Evolutionary conservation across 1,139 yeast species (phyloP), one percentile per base, ranked within the genome.

Genomic region (Kodamaea ohmeri): DNA sequence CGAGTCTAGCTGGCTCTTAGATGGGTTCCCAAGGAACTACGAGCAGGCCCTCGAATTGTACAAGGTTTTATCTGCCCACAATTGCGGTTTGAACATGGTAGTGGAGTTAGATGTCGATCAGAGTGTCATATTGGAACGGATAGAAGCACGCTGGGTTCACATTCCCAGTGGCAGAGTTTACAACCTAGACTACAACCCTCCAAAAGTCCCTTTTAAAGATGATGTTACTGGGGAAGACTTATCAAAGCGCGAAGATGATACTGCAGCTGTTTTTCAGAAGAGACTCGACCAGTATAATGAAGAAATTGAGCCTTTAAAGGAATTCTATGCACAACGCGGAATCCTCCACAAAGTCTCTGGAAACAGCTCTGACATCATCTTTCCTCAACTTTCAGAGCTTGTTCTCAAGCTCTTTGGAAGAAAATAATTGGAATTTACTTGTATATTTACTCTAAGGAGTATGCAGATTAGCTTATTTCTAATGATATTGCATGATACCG

Each of bases 171-270:
- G 97, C 0, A 67, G 97, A 46, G 83, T 89, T 2, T 90, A 90
- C 58, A 90, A 85, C 55, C 58, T 86, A 46, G 82, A 87, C 43
- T 90, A 87, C 60, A 88, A 86, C 51, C 97, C 97, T 3, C 97
- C 97, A 2, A 83, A 82, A 49, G 74, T 72, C 1, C 79, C 89
- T 0, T 94, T 87, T 36, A 72, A 64, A 44, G 97, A 90, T 55
- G 97, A 90, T 55, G 55, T 88, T 2, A 90, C 97, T 0, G 96
- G 96, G 0, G 97, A 90, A 53, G 82, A 87, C 1, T 66, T 90
- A 41, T 62, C 75, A 22, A 86, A 88, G 59, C 72, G 97, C 40
- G 71, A 80, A 0, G 97, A 90, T 52, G 97, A 90, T 55, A 85
- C 81, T 0, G 69, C 70, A 1, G 83, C 71, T 44, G 83, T 83